Conservation (phyloP, 2,329 filamentous ascomycete genomes). For the Fusarium liriodendri region DNA sequence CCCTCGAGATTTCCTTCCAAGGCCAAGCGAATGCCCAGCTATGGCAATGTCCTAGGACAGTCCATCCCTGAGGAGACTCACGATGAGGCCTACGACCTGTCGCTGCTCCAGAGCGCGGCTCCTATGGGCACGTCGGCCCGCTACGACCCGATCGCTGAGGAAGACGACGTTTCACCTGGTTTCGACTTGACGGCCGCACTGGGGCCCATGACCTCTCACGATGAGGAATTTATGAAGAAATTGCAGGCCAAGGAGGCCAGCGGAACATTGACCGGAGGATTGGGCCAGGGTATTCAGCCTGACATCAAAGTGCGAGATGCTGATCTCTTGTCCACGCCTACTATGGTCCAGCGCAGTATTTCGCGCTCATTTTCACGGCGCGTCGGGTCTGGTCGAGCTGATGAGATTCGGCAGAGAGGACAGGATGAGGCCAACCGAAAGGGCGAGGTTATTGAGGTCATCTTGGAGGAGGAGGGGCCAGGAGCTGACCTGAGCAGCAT, state of each 20-base stretch:
- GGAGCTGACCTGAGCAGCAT: slow-evolving; percentile 65
- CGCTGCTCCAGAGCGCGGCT: slow-evolving; percentile 55
- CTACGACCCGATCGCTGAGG: slow-evolving; percentile 47
- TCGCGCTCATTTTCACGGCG: slow-evolving; percentile 57
- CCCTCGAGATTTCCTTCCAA: slow-evolving; percentile 40
- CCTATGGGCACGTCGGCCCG: slow-evolving; percentile 52
- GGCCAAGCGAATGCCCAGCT: slow-evolving; percentile 40
- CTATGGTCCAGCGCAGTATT: slow-evolving; percentile 49
- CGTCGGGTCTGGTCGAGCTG: slow-evolving; percentile 44
- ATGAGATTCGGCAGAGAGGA: slow-evolving; percentile 61
- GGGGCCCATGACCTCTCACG: slow-evolving; percentile 58
- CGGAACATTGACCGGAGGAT: slow-evolving; percentile 67
- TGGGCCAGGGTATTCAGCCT: slow-evolving; percentile 65
- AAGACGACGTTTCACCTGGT: slow-evolving; percentile 48
- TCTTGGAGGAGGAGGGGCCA: slow-evolving; percentile 55
- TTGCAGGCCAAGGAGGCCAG: slow-evolving; percentile 65
- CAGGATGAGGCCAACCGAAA: slow-evolving; percentile 70
- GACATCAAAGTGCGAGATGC: slow-evolving; percentile 60
- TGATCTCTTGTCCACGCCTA: slow-evolving; percentile 58
- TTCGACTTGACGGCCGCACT: slow-evolving; percentile 61
- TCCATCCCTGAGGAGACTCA: slow-evolving; percentile 46
- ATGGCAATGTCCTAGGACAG: slow-evolving; percentile 39
- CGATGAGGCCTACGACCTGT: slow-evolving; percentile 57
- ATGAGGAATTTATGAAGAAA: slow-evolving; percentile 57
- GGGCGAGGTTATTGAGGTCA: slow-evolving; percentile 70